Evolutionary conservation across 2,329 filamentous ascomycete species (phyloP).

Genomic region (Colletotrichum tanaceti): DNA sequence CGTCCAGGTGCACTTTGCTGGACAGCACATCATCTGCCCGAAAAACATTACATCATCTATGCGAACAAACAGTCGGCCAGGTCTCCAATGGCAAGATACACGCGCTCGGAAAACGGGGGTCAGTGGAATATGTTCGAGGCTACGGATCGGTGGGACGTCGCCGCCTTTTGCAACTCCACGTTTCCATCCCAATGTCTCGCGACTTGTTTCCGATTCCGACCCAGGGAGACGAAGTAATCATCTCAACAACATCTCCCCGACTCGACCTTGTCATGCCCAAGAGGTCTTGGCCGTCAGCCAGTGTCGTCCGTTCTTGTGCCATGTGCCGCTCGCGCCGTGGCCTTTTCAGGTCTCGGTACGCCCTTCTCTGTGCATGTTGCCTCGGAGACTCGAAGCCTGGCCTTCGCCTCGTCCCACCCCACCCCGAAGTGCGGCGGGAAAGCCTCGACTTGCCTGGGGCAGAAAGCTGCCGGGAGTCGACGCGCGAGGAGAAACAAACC

Average conservation of each 20-base stretch:
- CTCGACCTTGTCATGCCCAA: neutral
- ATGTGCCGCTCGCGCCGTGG: slow-evolving; percentile 1
- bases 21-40: neutral
- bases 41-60: neutral
- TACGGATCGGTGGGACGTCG: slow-evolving; percentile 22
- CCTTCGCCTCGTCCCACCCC: neutral
- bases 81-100: neutral
- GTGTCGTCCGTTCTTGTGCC: slow-evolving; percentile 29
- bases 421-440: slow-evolving; percentile 10
- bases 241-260: slow-evolving; percentile 11
- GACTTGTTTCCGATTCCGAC: slow-evolving; percentile 25
- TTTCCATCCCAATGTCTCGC: slow-evolving; percentile 16
- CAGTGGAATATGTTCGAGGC: neutral
- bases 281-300: slow-evolving; percentile 21
- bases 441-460: neutral
- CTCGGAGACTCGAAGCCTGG: neutral
- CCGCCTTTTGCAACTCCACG: slow-evolving; percentile 5
- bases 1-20: neutral
- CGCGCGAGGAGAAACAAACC: slow-evolving; percentile 23
- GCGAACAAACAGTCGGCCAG: neutral
- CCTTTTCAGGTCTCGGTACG: slow-evolving; percentile 14
- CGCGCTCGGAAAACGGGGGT: neutral
- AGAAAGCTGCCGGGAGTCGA: neutral
- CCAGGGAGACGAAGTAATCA: neutral
- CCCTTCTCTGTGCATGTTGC: neutral